Evolutionary conservation across 306 rosid genomes (phyloP).

Genomic region (Trichosanthes cucumerina): DNA sequence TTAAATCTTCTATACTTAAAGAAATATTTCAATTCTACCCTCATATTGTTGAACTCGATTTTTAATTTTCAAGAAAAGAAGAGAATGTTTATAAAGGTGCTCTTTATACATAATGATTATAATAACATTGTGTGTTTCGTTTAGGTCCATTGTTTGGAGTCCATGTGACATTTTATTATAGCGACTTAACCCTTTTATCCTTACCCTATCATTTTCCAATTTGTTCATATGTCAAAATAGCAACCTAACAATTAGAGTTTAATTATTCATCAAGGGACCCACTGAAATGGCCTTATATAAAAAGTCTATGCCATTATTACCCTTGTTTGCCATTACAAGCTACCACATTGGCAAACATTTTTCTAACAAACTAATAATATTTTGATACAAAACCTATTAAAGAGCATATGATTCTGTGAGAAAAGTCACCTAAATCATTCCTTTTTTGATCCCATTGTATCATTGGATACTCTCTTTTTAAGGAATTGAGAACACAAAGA

Average conservation of each 20-base stretch:
- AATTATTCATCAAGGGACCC: background rate
- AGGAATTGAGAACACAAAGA: background rate
- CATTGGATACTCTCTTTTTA: constrained; percentile 8
- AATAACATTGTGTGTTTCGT: background rate
- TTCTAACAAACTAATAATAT: background rate
- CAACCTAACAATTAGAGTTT: constrained; percentile 16
- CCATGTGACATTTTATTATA: constrained; percentile 8
- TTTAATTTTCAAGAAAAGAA: background rate
- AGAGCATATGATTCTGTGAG: constrained; percentile 9
- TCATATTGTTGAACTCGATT: no score
- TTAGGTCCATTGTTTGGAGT: background rate
- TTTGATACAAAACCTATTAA: background rate
- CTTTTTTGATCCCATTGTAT: background rate
- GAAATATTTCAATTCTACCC: no score
- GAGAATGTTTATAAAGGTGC: background rate
- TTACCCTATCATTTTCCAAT: constrained; percentile 15
- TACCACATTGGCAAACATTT: background rate
- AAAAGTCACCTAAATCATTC: background rate
- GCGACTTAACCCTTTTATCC: constrained; percentile 14
- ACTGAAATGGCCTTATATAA: background rate
- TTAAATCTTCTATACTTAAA: no score
- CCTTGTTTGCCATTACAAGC: constrained; percentile 11
- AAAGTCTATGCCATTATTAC: background rate
- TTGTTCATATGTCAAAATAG: constrained; percentile 16
- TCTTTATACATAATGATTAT: background rate